phyloP scores from a whole-genome alignment of 306 rosid species.

The Acacia crassicarpa region DNA sequence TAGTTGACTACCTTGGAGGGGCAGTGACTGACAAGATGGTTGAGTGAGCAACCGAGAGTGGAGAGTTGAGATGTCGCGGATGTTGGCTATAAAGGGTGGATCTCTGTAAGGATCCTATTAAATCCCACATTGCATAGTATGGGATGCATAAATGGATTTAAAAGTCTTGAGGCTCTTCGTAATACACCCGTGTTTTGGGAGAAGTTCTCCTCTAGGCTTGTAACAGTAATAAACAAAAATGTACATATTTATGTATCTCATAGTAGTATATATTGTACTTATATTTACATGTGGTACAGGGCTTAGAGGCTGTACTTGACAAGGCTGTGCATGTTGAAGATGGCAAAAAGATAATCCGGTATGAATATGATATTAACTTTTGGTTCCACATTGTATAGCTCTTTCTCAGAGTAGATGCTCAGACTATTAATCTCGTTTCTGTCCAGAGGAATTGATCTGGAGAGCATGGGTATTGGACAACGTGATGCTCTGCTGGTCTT shows the following conservation, averaged over 20 bases:
- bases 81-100: not conserved
- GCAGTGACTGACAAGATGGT: not conserved
- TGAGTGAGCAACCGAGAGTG: not conserved
- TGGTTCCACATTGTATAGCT: constrained; percentile 24
- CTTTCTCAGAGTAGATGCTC: constrained; percentile 17
- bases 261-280: constrained; percentile 4
- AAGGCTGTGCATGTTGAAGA: constrained; percentile 96
- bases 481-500: constrained; percentile 93
- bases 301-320: constrained; percentile 97
- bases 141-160: not conserved
- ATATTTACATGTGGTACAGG: constrained; percentile 56
- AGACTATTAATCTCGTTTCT: constrained; percentile 39
- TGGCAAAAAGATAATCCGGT: constrained; percentile 96
- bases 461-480: constrained; percentile 85
- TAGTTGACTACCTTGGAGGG: not conserved
- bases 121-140: not conserved
- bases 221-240: not conserved
- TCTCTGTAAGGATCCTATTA: not conserved
- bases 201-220: not conserved
- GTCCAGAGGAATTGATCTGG: constrained; percentile 92
- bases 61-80: not conserved
- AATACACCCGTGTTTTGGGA: not conserved
- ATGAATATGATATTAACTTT: constrained; percentile 34
- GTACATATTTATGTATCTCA: constrained; percentile 19
- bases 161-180: not conserved